phyloP scores from a whole-genome alignment of 306 rosid species.

The Acmispon strigosus region DNA sequence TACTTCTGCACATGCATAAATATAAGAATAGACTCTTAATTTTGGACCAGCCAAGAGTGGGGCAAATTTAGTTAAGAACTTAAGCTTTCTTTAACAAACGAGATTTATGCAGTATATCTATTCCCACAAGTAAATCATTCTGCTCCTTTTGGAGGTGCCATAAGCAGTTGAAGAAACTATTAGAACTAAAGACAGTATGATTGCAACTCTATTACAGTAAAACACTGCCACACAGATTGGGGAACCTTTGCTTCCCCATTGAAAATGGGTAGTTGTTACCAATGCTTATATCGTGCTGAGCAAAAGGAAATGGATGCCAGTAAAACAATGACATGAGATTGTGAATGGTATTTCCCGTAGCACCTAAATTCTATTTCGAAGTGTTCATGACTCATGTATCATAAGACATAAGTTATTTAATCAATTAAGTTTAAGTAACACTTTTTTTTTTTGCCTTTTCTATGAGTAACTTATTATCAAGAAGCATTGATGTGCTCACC shows the following conservation, averaged over 20 bases:
- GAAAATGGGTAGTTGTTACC: background rate
- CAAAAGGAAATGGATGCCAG: background rate
- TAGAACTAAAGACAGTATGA: background rate
- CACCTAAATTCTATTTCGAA: background rate
- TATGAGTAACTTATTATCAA: background rate
- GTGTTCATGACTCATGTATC: background rate
- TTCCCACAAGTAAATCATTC: slow-evolving; percentile 5
- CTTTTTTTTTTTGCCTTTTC: background rate
- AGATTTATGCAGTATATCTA: background rate
- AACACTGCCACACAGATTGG: background rate
- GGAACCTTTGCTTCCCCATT: background rate
- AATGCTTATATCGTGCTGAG: background rate
- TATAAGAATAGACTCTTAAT: background rate
- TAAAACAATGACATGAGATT: background rate
- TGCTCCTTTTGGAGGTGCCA: background rate
- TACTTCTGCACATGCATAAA: background rate
- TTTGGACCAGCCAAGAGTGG: background rate
- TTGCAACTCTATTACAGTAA: background rate
- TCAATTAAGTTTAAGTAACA: background rate
- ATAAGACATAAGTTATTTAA: background rate
- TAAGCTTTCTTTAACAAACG: background rate
- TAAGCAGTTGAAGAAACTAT: background rate
- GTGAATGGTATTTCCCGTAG: background rate
- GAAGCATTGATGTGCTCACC: slow-evolving; percentile 34
- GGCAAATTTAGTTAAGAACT: background rate